Evolutionary conservation across 2,329 filamentous ascomycete genomes (phyloP), one percentile per base, ranked within the genome.

Genomic region (Zymoseptoria brevis): DNA sequence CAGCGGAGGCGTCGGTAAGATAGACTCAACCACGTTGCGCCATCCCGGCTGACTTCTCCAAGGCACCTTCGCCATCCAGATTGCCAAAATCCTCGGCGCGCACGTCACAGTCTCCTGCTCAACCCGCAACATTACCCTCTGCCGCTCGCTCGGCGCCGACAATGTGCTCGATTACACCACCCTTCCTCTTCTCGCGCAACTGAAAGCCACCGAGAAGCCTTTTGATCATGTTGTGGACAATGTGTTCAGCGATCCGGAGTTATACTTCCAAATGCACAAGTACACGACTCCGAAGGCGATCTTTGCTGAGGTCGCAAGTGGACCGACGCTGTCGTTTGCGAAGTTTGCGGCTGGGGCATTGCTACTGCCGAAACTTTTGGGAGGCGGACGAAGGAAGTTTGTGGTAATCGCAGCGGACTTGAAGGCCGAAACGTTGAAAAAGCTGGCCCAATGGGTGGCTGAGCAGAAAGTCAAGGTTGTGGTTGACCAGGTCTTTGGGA

Each of bases 91-190:
- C 0, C 66, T 83, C 3, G 84, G 83, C 0, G 85, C 81, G 63
- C 74, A 81, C 62, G 85, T 88, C 26, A 82, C 80, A 2, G 76
- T 77, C 1, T 79, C 78, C 4, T 88, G 85, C 66, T 87, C 84
- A 7, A 76, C 74, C 0, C 69, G 69, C 5, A 88, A 87, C 68
- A 74, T 79, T 0, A 78, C 81, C 51, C 70, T 87, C 1, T 84
- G 82, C 66, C 77, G 77, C 60, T 72, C 73, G 2, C 71, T 88
- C 0, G 86, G 85, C 0, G 85, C 85, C 6, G 83, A 87, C 64
- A 81, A 84, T 61, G 79, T 87, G 26, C 75, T 87, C 54, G 82
- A 87, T 66, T 87, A 87, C 68, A 80, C 77, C n/a, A 71, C 73
- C 0, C 68, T 73, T 35, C 72, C 84, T 66, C 70, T 86, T 1